These are phyloP conservation scores for Linum trigynum DNA, from an alignment of 345 rosid species.

Conservation along the genomic window DNA sequence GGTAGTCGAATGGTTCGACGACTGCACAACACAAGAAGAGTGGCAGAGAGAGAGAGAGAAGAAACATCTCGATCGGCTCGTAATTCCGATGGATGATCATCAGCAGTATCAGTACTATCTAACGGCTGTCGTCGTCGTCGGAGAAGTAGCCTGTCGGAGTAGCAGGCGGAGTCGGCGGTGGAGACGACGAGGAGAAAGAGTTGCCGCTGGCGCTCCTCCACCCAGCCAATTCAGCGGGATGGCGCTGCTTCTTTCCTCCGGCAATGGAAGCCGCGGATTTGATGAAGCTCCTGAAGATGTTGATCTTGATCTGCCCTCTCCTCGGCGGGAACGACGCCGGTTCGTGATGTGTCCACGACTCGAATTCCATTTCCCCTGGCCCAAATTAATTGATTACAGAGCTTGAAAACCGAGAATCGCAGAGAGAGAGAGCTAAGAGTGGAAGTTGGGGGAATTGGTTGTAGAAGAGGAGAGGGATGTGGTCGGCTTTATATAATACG, in stretches of 20 bases:
- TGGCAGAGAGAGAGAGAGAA: too few relatives aligned
- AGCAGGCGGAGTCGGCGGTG: constrained; percentile 6
- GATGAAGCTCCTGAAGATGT: constrained; percentile 10
- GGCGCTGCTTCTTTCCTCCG: too few relatives aligned
- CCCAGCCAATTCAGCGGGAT: too few relatives aligned
- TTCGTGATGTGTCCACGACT: not conserved
- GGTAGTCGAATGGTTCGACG: too few relatives aligned
- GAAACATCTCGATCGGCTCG: too few relatives aligned
- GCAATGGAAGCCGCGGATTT: not conserved
- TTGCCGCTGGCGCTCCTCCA: too few relatives aligned
- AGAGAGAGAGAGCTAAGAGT: not conserved
- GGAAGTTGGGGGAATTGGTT: not conserved
- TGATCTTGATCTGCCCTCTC: constrained; percentile 20
- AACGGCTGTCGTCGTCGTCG: not conserved
- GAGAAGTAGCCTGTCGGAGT: constrained; percentile 7
- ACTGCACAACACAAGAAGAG: too few relatives aligned
- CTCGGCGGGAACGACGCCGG: constrained; percentile 10
- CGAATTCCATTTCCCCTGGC: constrained; percentile 5
- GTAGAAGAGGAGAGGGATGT: too few relatives aligned
- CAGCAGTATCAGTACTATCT: too few relatives aligned
- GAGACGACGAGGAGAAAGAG: not conserved
- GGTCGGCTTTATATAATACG: too few relatives aligned
- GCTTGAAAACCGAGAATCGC: too few relatives aligned
- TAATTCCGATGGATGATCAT: too few relatives aligned
- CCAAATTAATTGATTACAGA: not conserved